Percentiles rank a stretch among this genome's conserved stretches.
Evolutionary conservation across 768 basidiomycete genomes (phyloP).

Genomic region (Infundibulicybe gibba): DNA sequence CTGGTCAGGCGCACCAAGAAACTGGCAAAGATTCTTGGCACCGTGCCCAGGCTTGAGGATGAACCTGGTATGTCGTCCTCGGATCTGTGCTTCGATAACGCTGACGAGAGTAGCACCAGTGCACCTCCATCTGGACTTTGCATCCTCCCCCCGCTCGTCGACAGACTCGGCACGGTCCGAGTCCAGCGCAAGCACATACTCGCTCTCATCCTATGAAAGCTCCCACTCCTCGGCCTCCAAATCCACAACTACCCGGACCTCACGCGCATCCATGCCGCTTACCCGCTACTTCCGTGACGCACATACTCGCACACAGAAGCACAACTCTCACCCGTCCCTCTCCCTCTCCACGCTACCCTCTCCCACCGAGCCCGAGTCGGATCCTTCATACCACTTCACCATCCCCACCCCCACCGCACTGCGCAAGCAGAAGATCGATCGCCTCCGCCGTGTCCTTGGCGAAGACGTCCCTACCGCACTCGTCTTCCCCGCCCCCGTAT

Average conservation of each 20-base stretch:
- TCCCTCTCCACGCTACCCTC: constrained; percentile 11
- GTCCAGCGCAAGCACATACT: constrained; percentile 16
- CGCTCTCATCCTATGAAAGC: constrained; percentile 2
- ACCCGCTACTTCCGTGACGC: neutral
- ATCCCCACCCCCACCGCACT: constrained; percentile 36
- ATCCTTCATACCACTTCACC: constrained; percentile 27
- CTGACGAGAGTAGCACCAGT: constrained; percentile 7
- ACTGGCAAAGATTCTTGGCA: constrained; percentile 54
- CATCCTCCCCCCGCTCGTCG: constrained; percentile 9
- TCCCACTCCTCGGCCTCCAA: constrained; percentile 15
- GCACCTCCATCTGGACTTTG: constrained; percentile 16
- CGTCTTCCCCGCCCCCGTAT: constrained; percentile 42
- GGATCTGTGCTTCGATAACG: neutral
- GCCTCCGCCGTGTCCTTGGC: constrained; percentile 58
- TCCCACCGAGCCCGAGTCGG: constrained; percentile 20
- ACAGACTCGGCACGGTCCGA: constrained; percentile 20
- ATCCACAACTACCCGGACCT: constrained; percentile 26
- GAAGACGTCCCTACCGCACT: constrained; percentile 58
- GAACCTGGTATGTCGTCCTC: constrained; percentile 15
- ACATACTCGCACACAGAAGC: constrained; percentile 1
- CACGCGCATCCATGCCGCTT: constrained; percentile 10
- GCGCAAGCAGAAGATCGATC: constrained; percentile 60
- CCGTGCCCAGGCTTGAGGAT: constrained; percentile 56
- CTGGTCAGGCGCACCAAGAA: constrained; percentile 58
- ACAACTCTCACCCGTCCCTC: constrained; percentile 16